Percentiles rank a stretch among this genome's conserved stretches.
Conservation (phyloP, 2,329 filamentous ascomycete species). For the Pleurostoma richardsiae region DNA sequence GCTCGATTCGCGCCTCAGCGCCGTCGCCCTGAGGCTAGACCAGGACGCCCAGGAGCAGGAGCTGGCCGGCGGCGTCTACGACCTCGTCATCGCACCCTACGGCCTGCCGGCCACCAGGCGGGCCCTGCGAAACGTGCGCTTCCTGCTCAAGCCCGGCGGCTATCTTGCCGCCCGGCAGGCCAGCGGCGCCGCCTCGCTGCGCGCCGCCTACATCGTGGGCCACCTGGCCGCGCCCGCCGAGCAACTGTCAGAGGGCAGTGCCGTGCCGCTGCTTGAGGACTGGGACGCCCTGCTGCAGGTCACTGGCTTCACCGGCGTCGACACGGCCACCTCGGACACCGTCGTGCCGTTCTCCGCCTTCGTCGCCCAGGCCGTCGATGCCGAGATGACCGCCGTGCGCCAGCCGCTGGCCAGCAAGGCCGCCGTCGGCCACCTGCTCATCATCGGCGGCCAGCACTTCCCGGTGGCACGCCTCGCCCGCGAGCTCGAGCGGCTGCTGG, state of each 20-base stretch:
- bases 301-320: background rate
- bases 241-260: slow-evolving; percentile 13
- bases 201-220: slow-evolving; percentile 14
- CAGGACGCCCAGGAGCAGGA: slow-evolving; percentile 21
- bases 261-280: background rate
- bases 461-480: background rate
- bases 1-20: slow-evolving; percentile 11
- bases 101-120: slow-evolving; percentile 31
- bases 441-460: background rate
- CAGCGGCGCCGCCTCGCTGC: slow-evolving; percentile 8
- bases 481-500: background rate
- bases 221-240: slow-evolving; percentile 22
- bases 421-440: background rate
- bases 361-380: background rate
- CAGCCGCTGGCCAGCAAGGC: background rate
- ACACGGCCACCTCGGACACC: background rate
- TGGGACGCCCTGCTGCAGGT: background rate
- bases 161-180: slow-evolving; percentile 38
- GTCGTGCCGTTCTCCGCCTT: background rate
- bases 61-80: slow-evolving; percentile 22
- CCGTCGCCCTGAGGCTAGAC: slow-evolving; percentile 18
- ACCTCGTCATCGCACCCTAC: slow-evolving; percentile 31
- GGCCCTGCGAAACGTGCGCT: slow-evolving; percentile 23
- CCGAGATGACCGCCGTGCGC: background rate
- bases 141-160: slow-evolving; percentile 36